Conservation (phyloP, 352 stramenopile species). For the Phytophthora foliorum region DNA sequence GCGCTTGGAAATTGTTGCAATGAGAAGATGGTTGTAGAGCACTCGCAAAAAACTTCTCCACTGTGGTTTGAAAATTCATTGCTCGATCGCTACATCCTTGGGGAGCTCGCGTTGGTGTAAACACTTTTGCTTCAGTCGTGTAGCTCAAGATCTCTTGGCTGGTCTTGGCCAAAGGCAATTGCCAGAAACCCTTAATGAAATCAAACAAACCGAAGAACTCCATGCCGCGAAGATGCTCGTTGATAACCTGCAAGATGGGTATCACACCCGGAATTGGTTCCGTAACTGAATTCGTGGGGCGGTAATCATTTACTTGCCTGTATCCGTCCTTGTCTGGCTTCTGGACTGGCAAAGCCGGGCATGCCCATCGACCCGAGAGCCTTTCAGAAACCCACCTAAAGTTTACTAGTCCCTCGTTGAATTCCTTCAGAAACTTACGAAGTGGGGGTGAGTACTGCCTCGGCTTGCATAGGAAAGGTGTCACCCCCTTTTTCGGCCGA, state of each 20-base stretch:
- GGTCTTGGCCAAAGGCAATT: conserved; percentile 2
- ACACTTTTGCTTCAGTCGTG: conserved; percentile 27
- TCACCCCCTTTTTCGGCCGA: background rate
- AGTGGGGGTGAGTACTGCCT: conserved; percentile 5
- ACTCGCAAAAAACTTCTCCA: conserved; percentile 3
- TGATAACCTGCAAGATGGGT: conserved; percentile 21
- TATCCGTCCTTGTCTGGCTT: conserved; percentile 9
- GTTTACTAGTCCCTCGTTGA: conserved; percentile 13
- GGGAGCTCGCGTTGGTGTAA: conserved; percentile 1
- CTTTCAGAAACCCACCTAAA: conserved; percentile 9
- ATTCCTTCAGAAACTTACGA: conserved; percentile 6
- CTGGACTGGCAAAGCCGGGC: conserved; percentile 27
- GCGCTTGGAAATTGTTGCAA: conserved; percentile 23
- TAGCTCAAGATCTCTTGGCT: conserved; percentile 26
- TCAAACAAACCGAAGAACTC: conserved; percentile 20
- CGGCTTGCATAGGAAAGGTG: conserved; percentile 10
- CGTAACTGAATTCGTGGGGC: conserved; percentile 15
- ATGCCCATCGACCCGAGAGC: conserved; percentile 11
- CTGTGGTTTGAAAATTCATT: conserved; percentile 2
- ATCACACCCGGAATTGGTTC: conserved; percentile 8
- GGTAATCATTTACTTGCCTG: conserved; percentile 31
- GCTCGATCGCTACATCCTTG: background rate
- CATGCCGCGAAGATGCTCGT: background rate
- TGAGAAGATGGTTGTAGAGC: conserved; percentile 1
- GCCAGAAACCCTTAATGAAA: conserved; percentile 23